phyloP scores from a whole-genome alignment of 768 basidiomycete species.

The Mycena chlorophos region DNA sequence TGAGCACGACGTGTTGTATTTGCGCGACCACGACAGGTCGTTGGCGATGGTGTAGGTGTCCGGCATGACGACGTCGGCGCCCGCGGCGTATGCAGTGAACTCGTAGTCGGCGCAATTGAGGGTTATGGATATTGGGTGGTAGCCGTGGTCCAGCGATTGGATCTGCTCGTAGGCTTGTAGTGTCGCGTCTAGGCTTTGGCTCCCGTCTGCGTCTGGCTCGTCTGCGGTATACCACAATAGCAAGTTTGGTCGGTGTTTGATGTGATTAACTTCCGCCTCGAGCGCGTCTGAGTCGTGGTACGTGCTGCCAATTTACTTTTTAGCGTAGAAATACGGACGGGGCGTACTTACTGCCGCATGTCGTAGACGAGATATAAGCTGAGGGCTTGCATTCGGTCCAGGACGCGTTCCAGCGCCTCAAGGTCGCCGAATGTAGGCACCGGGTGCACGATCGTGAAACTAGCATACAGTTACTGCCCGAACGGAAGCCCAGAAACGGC shows the following conservation, averaged over 20 bases:
- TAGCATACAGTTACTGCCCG: slow-evolving; percentile 5
- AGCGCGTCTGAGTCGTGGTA: slow-evolving; percentile 49
- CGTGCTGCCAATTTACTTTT: slow-evolving; percentile 33
- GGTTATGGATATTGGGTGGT: slow-evolving; percentile 58
- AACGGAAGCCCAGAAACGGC: background rate
- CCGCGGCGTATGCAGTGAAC: slow-evolving; percentile 49
- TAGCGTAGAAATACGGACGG: background rate
- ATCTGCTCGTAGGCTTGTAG: slow-evolving; percentile 46
- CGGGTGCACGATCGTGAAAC: slow-evolving; percentile 47
- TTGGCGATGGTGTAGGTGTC: slow-evolving; percentile 42
- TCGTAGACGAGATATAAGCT: slow-evolving; percentile 58
- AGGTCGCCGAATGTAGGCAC: slow-evolving; percentile 53
- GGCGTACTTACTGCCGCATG: slow-evolving; percentile 51
- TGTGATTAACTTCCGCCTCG: slow-evolving; percentile 46
- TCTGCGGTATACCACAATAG: slow-evolving; percentile 22
- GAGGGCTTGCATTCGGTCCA: slow-evolving; percentile 57
- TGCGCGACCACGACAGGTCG: slow-evolving; percentile 44
- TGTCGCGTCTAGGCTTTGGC: slow-evolving; percentile 48
- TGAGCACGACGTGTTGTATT: slow-evolving; percentile 50
- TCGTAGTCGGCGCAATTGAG: slow-evolving; percentile 51
- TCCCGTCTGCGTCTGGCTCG: slow-evolving; percentile 30
- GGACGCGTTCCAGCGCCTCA: slow-evolving; percentile 40
- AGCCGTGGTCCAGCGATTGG: slow-evolving; percentile 47
- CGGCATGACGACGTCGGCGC: slow-evolving; percentile 57
- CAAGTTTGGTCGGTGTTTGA: slow-evolving; percentile 49